Base-by-base conservation (phyloP, 2,329 filamentous ascomycete species). In the Lasiodiplodia citricola region DNA sequence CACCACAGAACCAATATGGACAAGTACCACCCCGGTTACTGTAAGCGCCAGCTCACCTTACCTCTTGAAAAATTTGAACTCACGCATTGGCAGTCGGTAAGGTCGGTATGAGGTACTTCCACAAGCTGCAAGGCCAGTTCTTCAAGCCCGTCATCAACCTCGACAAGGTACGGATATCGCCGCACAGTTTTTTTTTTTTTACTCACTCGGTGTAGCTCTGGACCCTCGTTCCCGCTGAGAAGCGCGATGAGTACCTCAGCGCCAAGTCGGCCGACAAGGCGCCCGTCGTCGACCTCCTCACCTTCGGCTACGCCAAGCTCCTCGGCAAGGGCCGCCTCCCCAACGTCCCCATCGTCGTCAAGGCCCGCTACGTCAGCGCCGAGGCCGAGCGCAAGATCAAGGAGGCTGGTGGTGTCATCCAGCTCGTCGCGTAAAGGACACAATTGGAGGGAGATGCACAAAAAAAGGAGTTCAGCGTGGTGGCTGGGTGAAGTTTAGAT, bases 91-190 rank as follows among this genome's bases (percentile, higher is more conserved):
- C 25, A 28, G 25, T 28, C 85, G 93, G 93, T 86, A 75, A 74
- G 68, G 79, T 80, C 63, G 77, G 77, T 73, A 80, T 80, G 78
- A 70, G 79, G 54, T 79, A 95, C 87, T 97, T 97, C 92, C 94
- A 97, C 90, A 95, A 95, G 86, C 90, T 92, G 81, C 88, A 90
- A 81, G 93, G 93, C 87, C 91, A 95, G 83, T 93, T 94, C 89
- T 99, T 95, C 96, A 97, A 97, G 88, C 96, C 96, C 75, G 89
- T 93, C 78, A 92, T 99, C 91, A 99, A 99, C 89, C 87, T 99
- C 78, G 96, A 98, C 87, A 99, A 98, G 31, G 31, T 35, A 35
- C 31, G 31, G 8, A 35, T 7, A 28, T 35, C 31, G 4, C 0
- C 25, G 0, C 25, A 25, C 4, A 3, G 2, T 25, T 25, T 25